A percentile compares a stretch with the other conserved stretches of the same genome.
Conservation (phyloP, 2,329 filamentous ascomycete species). For the Penicillium sp. region DNA sequence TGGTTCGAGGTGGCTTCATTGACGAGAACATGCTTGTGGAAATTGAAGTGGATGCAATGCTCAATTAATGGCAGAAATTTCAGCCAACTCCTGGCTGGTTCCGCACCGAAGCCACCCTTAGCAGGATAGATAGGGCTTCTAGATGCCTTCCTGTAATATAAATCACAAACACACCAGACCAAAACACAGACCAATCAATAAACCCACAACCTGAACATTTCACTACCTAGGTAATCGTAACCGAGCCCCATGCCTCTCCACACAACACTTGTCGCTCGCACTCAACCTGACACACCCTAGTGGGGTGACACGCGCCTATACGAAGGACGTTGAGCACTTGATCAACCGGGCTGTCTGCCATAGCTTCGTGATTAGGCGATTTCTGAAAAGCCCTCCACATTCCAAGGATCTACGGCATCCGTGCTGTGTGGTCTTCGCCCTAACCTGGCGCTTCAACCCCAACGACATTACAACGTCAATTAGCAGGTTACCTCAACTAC, state of each 20-base stretch:
- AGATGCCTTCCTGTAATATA: background rate
- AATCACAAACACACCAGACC: background rate
- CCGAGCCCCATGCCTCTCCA: background rate
- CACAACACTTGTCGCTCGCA: background rate
- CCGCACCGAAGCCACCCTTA: no score
- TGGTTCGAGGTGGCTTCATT: slow-evolving; percentile 43
- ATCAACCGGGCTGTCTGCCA: background rate
- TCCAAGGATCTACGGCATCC: background rate
- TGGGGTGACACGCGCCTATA: background rate
- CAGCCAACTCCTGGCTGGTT: background rate
- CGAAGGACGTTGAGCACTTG: background rate
- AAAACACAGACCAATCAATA: background rate
- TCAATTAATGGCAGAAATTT: slow-evolving; percentile 7
- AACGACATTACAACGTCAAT: background rate
- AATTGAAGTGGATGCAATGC: slow-evolving; percentile 45
- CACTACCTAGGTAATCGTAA: background rate
- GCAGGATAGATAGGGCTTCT: background rate
- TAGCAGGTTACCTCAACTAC: background rate
- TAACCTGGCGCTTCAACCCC: background rate
- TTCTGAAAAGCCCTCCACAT: background rate
- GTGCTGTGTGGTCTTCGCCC: no score
- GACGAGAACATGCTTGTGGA: slow-evolving; percentile 46
- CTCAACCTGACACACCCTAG: slow-evolving; percentile 1
- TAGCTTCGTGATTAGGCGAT: background rate
- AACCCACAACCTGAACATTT: background rate